Evolutionary conservation across 108 stramenopile genomes (phyloP).

Genomic region (Chaetoceros muelleri): DNA sequence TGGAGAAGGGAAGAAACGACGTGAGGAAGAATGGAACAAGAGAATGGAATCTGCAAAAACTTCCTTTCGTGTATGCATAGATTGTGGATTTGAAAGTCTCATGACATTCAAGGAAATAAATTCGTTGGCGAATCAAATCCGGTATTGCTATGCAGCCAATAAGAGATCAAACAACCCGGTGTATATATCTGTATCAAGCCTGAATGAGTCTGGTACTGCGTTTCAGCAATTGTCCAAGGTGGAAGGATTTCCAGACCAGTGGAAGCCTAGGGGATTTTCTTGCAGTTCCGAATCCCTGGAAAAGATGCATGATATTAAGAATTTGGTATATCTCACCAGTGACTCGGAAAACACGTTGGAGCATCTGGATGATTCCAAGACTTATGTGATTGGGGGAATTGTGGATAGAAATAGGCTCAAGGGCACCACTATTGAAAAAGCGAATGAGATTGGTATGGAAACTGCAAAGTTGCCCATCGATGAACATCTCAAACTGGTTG

Average conservation of each 20-base stretch:
- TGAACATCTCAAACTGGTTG: slow-evolving; percentile 37
- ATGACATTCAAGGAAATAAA: slow-evolving; percentile 64
- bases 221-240: slow-evolving; percentile 46
- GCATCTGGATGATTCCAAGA: slow-evolving; percentile 42
- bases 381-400: slow-evolving; percentile 81
- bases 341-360: slow-evolving; percentile 55
- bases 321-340: slow-evolving; percentile 69
- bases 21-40: slow-evolving; percentile 41
- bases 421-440: slow-evolving; percentile 44
- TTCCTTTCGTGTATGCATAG: slow-evolving; percentile 43
- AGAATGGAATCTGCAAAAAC: slow-evolving; percentile 16
- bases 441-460: slow-evolving; percentile 43
- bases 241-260: slow-evolving; percentile 59
- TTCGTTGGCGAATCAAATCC: slow-evolving; percentile 50
- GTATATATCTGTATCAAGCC: slow-evolving; percentile 27
- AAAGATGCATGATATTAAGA: slow-evolving; percentile 28
- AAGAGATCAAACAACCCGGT: slow-evolving; percentile 33
- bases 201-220: slow-evolving; percentile 25
- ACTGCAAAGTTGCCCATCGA: slow-evolving; percentile 65
- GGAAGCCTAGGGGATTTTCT: slow-evolving; percentile 45
- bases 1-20: slow-evolving; percentile 38
- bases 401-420: slow-evolving; percentile 77
- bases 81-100: slow-evolving; percentile 57
- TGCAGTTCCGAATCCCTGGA: slow-evolving; percentile 27
- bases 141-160: slow-evolving; percentile 65